Percentiles rank a stretch among this genome's conserved stretches.
These are phyloP conservation scores for Ceratobasidium papillatum DNA, from an alignment of 1,284 basidiomycete species.

Conservation along the genomic window DNA sequence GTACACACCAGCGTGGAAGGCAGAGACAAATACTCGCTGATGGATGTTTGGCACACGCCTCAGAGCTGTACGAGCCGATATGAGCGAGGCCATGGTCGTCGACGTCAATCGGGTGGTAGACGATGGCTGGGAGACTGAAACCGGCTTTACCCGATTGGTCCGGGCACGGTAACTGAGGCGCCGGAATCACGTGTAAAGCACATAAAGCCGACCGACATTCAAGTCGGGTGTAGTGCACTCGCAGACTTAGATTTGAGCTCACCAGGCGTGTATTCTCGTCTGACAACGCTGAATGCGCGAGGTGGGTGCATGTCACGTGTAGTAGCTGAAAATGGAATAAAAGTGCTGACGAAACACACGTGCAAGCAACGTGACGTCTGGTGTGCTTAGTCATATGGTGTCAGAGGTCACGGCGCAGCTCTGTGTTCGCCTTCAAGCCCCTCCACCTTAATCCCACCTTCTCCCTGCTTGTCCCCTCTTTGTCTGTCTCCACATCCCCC, in stretches of 20 bases:
- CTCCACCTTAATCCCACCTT: slow-evolving; percentile 27
- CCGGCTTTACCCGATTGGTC: slow-evolving; percentile 40
- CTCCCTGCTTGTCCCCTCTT: not conserved
- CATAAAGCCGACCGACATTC: not conserved
- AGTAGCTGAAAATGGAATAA: not conserved
- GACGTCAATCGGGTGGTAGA: slow-evolving; percentile 7
- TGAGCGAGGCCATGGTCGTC: slow-evolving; percentile 31
- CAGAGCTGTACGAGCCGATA: slow-evolving; percentile 23
- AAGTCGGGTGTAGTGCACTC: not conserved
- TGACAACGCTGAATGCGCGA: not conserved
- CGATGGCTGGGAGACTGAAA: slow-evolving; percentile 29
- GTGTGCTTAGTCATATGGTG: slow-evolving; percentile 4
- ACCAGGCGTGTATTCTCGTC: not conserved
- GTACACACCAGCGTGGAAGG: slow-evolving; percentile 29
- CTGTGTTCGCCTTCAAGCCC: slow-evolving; percentile 35
- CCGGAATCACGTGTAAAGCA: slow-evolving; percentile 29
- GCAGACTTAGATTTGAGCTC: too few species aligned
- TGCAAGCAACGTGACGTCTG: slow-evolving; percentile 25
- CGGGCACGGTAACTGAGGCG: slow-evolving; percentile 19
- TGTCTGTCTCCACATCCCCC: not conserved
- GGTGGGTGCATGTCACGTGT: not conserved
- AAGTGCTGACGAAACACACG: slow-evolving; percentile 18
- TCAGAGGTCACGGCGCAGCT: slow-evolving; percentile 18
- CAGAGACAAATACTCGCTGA: slow-evolving; percentile 33
- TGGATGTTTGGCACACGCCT: slow-evolving; percentile 10